These are phyloP conservation scores for Clarireedia homoeocarpa DNA, from an alignment of 2,329 filamentous ascomycete genomes.

Conservation along the genomic window DNA sequence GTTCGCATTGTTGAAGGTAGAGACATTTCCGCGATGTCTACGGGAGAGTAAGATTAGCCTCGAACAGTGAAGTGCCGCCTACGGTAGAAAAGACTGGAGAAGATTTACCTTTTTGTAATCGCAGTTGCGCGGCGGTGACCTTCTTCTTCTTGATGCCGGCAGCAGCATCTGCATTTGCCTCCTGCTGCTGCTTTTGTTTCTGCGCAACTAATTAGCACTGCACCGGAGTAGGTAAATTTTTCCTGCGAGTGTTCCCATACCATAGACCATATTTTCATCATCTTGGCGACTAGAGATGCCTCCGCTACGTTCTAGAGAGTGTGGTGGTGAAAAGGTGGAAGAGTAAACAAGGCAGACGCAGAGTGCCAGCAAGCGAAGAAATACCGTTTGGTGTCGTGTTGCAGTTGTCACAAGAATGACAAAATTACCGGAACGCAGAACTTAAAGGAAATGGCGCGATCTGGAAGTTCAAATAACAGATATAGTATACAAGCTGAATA, in stretches of 20 bases:
- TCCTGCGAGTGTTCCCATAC: constrained; percentile 39
- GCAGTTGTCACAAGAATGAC: neutral
- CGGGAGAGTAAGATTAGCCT: neutral
- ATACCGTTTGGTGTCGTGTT: neutral
- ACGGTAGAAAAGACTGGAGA: neutral
- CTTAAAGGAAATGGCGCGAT: neutral
- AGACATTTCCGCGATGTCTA: constrained; percentile 75
- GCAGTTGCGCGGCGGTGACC: constrained; percentile 89
- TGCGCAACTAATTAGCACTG: constrained; percentile 31
- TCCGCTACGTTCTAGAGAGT: neutral
- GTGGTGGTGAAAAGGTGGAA: neutral
- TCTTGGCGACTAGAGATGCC: constrained; percentile 40
- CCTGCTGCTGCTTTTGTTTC: constrained; percentile 96
- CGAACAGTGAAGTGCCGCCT: neutral
- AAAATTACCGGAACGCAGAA: neutral
- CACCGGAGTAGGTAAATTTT: too few relatives aligned
- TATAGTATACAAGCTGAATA: too few relatives aligned
- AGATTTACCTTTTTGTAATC: constrained; percentile 82
- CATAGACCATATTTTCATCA: constrained; percentile 99
- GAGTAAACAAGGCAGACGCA: neutral
- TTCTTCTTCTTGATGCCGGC: constrained; percentile 90
- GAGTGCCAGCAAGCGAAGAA: neutral
- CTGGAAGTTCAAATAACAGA: too few relatives aligned
- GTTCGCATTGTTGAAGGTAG: constrained; percentile 75
- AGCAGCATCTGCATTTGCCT: constrained; percentile 69